Conservation (phyloP, 108 stramenopile species). For the Cylindrotheca fusiformis region DNA sequence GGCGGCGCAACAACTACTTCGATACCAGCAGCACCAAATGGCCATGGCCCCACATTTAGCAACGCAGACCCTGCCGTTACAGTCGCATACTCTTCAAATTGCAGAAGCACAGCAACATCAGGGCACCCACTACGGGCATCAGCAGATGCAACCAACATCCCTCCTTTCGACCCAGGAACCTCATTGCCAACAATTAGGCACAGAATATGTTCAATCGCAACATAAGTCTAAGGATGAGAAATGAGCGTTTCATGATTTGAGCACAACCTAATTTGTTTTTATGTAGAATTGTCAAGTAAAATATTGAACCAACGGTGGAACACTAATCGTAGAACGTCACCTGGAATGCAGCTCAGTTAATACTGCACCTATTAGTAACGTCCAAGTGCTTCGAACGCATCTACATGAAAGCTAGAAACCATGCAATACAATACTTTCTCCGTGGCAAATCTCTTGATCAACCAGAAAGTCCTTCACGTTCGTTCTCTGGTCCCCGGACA, state of each 20-base stretch:
- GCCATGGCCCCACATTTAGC: too few species aligned
- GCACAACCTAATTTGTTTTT: not conserved
- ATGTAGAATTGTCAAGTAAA: too few species aligned
- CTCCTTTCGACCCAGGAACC: not conserved
- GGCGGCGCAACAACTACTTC: not conserved
- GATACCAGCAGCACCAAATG: not conserved
- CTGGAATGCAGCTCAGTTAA: too few species aligned
- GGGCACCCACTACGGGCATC: not conserved
- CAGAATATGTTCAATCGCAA: too few species aligned
- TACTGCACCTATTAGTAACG: too few species aligned
- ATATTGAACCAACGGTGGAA: too few species aligned
- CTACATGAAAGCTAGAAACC: slow-evolving; percentile 70
- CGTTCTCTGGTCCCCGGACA: slow-evolving; percentile 96
- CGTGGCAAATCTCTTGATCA: slow-evolving; percentile 95
- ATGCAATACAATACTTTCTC: slow-evolving; percentile 79
- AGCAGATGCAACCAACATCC: not conserved
- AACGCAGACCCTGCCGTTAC: slow-evolving; percentile 1
- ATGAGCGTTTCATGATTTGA: slow-evolving; percentile 1
- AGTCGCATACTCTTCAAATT: not conserved
- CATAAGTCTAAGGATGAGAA: too few species aligned
- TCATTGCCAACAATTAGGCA: slow-evolving; percentile 5
- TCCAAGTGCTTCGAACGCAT: too few species aligned
- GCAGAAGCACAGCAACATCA: not conserved
- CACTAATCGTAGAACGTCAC: too few species aligned
- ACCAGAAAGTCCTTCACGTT: slow-evolving; percentile 95